Evolutionary conservation across 2,329 filamentous ascomycete species (phyloP).

Genomic region (Claviceps monticola): DNA sequence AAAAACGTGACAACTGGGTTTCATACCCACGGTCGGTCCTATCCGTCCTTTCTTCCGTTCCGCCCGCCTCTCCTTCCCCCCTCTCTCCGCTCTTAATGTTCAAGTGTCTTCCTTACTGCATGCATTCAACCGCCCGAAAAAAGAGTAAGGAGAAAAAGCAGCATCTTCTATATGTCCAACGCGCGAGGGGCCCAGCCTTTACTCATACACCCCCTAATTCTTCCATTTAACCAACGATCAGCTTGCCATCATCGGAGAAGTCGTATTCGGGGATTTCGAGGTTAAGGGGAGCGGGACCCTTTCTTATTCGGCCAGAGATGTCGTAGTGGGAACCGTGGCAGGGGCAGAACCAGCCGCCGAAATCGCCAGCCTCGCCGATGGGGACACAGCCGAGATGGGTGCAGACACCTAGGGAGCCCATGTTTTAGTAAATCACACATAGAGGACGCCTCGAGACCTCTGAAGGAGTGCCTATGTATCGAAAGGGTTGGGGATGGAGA

Average conservation of each 20-base stretch:
- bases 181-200: slow-evolving; percentile 4
- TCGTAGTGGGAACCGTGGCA: slow-evolving; percentile 99
- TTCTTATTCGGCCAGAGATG: slow-evolving; percentile 95
- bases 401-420: slow-evolving; percentile 65
- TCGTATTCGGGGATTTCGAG: slow-evolving; percentile 87
- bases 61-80: slow-evolving; percentile 6
- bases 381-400: slow-evolving; percentile 98
- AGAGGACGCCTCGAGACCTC: not conserved
- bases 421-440: not conserved
- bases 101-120: slow-evolving; percentile 3
- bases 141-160: not conserved
- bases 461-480: too few relatives aligned
- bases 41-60: not conserved
- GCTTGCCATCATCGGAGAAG: slow-evolving; percentile 77
- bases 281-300: slow-evolving; percentile 93
- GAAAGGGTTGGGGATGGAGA: not conserved
- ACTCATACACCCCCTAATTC: slow-evolving; percentile 10
- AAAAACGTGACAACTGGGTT: slow-evolving; percentile 6
- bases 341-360: slow-evolving; percentile 98
- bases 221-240: slow-evolving; percentile 73
- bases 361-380: slow-evolving; percentile 97
- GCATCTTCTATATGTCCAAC: slow-evolving; percentile 7
- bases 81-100: slow-evolving; percentile 1
- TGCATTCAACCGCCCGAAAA: slow-evolving; percentile 2
- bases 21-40: not conserved